phyloP scores from a whole-genome alignment of 345 rosid genomes.

The Kandelia obovata region DNA sequence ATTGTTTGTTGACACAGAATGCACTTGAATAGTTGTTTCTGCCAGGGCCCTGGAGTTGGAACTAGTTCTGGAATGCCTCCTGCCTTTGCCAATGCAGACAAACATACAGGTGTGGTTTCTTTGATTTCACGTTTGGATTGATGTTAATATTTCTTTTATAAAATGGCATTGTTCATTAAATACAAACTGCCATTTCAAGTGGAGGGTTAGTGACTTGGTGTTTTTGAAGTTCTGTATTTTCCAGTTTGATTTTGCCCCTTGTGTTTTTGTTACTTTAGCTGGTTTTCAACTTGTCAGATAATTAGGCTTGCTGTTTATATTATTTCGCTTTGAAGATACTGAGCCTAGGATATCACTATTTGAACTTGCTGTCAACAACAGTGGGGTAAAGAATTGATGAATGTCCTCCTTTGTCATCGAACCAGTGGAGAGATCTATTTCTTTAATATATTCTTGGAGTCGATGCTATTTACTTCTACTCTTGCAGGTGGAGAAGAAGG shows the following conservation, averaged over 20 bases:
- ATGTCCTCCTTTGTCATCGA: background rate
- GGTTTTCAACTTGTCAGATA: too few relatives aligned
- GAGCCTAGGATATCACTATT: background rate
- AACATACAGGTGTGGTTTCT: conserved; percentile 49
- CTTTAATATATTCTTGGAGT: background rate
- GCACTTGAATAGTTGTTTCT: conserved; percentile 9
- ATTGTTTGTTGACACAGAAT: conserved; percentile 3
- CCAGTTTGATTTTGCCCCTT: background rate
- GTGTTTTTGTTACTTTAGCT: too few relatives aligned
- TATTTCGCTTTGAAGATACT: background rate
- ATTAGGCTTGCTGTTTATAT: background rate
- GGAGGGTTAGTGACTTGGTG: background rate
- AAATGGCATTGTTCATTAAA: background rate
- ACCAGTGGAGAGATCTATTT: background rate
- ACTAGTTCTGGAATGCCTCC: conserved; percentile 73
- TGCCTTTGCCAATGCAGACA: conserved; percentile 52
- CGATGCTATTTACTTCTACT: background rate
- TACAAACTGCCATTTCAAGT: background rate
- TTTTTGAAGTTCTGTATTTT: background rate
- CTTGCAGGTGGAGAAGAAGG: conserved; percentile 47
- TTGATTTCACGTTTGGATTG: background rate
- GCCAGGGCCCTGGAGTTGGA: conserved; percentile 69
- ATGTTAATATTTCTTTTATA: background rate
- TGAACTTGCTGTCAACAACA: too few relatives aligned
- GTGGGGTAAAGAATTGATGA: background rate